Percentiles rank a stretch among this genome's conserved stretches.
phyloP scores from a whole-genome alignment of 2,329 filamentous ascomycete genomes.

The Calonectria montana region DNA sequence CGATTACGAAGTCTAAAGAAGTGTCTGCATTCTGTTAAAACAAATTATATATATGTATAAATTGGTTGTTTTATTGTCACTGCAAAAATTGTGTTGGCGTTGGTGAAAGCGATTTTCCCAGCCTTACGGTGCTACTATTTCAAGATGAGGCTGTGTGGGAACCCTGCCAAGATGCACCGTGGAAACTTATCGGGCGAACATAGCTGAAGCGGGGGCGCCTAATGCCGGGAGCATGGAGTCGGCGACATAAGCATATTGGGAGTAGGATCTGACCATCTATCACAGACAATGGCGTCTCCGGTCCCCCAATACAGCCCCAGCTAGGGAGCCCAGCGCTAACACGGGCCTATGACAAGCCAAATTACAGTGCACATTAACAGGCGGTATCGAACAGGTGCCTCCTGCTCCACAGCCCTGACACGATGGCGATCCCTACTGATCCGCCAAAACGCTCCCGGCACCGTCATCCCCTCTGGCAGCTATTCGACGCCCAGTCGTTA shows the following conservation, averaged over 20 bases:
- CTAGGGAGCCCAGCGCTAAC: not conserved
- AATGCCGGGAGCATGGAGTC: not conserved
- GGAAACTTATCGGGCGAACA: not conserved
- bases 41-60: too few relatives aligned
- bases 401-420: not conserved
- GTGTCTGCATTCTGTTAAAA: not conserved
- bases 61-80: not conserved
- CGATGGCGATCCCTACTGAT: not conserved
- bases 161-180: not conserved
- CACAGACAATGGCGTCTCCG: not conserved
- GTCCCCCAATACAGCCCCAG: not conserved
- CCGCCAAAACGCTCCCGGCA: not conserved
- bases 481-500: not conserved
- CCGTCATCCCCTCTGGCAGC: not conserved
- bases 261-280: not conserved
- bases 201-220: not conserved
- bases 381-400: not conserved
- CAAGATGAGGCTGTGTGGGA: not conserved
- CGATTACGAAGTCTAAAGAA: slow-evolving; percentile 25
- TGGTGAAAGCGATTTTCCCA: not conserved
- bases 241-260: not conserved
- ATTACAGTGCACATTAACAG: not conserved
- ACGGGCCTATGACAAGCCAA: not conserved
- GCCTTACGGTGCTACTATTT: not conserved
- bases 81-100: not conserved